These are phyloP conservation scores for Echria macrotheca DNA, from an alignment of 495 filamentous ascomycete genomes.

Conservation along the genomic window DNA sequence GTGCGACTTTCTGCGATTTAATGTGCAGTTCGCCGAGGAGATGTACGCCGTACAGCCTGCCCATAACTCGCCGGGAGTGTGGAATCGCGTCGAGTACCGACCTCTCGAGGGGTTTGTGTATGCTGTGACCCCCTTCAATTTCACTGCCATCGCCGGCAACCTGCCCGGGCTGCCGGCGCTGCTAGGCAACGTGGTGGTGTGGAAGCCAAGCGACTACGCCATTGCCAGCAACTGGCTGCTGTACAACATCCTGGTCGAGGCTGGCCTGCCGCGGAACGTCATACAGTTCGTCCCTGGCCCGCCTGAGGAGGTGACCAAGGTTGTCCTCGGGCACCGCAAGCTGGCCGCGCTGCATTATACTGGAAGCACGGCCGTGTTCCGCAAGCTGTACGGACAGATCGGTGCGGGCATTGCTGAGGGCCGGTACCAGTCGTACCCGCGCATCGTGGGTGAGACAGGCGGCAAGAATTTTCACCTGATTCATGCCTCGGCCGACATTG, in stretches of 20 bases:
- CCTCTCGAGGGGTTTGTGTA: conserved; percentile 86
- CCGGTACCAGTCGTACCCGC: conserved; percentile 67
- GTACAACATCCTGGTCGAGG: conserved; percentile 82
- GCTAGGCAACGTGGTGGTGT: conserved; percentile 81
- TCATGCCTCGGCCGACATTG: conserved; percentile 65
- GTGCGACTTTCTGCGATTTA: conserved; percentile 86
- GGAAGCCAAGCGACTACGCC: conserved; percentile 80
- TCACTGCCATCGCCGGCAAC: conserved; percentile 80
- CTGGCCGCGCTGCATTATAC: conserved; percentile 78
- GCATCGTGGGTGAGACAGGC: conserved; percentile 80
- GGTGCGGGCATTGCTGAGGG: conserved; percentile 62
- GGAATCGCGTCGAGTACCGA: conserved; percentile 79
- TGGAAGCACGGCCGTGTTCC: conserved; percentile 76
- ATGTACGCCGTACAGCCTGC: conserved; percentile 77
- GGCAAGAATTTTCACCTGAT: conserved; percentile 92
- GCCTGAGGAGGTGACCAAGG: conserved; percentile 64
- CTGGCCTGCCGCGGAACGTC: conserved; percentile 72
- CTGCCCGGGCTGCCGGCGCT: conserved; percentile 67
- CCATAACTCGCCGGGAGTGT: conserved; percentile 70
- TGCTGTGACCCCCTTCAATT: conserved; percentile 83
- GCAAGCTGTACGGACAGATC: conserved; percentile 65
- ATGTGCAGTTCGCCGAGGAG: conserved; percentile 82
- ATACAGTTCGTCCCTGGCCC: conserved; percentile 81
- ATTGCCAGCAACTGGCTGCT: conserved; percentile 70
- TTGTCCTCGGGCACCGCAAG: conserved; percentile 60